phyloP scores from a whole-genome alignment of 129 eudicot species.

The Arctium lappa region DNA sequence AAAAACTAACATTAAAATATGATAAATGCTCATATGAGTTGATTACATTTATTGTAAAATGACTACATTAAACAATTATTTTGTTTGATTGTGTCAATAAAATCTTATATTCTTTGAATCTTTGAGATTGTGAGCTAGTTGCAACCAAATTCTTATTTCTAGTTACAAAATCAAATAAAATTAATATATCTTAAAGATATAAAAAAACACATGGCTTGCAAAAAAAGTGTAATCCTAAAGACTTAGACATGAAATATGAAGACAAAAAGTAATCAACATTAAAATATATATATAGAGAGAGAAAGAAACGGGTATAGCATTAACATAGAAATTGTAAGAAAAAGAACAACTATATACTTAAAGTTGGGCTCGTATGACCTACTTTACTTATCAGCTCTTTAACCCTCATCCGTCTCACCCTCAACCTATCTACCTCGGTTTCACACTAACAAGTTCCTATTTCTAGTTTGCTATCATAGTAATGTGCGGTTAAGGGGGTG shows the following conservation, averaged over 20 bases:
- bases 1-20: neutral
- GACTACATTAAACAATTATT: neutral
- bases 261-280: neutral
- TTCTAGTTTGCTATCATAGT: neutral
- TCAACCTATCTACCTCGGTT: neutral
- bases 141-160: neutral
- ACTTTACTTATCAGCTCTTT: neutral
- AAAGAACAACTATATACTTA: neutral
- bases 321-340: neutral
- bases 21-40: neutral
- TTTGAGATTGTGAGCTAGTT: neutral
- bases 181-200: too few relatives aligned
- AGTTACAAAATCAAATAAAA: neutral
- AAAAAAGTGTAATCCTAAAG: too few relatives aligned
- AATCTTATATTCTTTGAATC: neutral
- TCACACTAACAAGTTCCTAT: neutral
- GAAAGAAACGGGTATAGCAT: neutral
- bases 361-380: neutral
- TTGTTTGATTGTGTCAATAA: neutral
- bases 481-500: neutral
- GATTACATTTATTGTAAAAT: neutral
- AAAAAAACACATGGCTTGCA: neutral
- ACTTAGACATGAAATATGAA: neutral
- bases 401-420: neutral
- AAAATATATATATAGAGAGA: too few relatives aligned